Evolutionary conservation across 805 yeast species (phyloP), one percentile per base, ranked within the genome.

Genomic region (Ogataea paradorogensis): DNA sequence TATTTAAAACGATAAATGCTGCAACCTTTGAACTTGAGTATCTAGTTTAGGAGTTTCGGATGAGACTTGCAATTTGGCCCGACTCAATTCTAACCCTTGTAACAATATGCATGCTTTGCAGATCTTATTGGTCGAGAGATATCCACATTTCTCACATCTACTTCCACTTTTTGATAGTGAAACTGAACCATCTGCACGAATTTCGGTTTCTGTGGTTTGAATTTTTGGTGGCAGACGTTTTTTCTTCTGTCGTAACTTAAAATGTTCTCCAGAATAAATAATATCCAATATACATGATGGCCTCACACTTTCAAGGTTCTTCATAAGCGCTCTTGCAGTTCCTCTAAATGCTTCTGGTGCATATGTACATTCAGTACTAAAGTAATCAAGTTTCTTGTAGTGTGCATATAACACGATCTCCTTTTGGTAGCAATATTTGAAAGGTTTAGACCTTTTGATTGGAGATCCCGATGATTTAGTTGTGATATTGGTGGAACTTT

Each of bases 261-360:
- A 74, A 46, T 80, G 82, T 63, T 93, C 99, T 25, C 99, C 99
- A 48, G 95, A 85, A 50, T 85, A 84, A 23, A 93, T 93, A 39
- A 93, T 86, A 64, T 93, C 99, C 60, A 93, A 78, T 41, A 93
- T 93, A 55, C 96, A 84, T 26, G 93, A 81, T 11, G 99, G 96
- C 52, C 97, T 74, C 1, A 90, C 80, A 3, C 91, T 78, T 58
- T 93, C 99, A 29, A 93, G 66, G 48, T 88, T 85, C 63, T 93
- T 93, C 71, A 93, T 80, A 20, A 93, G 69, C 43, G 89, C 88
- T 57, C 99, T 75, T 0, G 99, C 96, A 0, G 98, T 93, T 14
- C 99, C 99, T 50, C 99, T 71, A 56, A 93, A 93, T 0, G 99
- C 98, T 60, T 93, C 99, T 2, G 99, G 98, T 0, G 99, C 96